Percentiles rank a stretch among this genome's conserved stretches.
phyloP scores from a whole-genome alignment of 2,329 filamentous ascomycete species.

The Aureobasidium leucospermi region DNA sequence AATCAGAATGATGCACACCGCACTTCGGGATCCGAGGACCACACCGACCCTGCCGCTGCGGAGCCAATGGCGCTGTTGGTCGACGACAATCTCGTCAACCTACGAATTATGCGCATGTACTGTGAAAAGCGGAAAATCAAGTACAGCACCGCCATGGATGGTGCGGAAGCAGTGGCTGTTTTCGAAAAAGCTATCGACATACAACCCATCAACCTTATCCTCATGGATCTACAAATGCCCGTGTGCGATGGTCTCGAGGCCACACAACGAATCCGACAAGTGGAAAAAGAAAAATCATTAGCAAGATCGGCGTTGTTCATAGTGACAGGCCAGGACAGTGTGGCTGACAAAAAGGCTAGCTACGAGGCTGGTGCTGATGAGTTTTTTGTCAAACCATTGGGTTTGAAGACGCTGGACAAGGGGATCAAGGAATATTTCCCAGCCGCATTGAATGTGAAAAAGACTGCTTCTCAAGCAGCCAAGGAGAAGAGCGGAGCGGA shows the following conservation, averaged over 20 bases:
- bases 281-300: conserved; percentile 28
- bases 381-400: conserved; percentile 33
- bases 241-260: conserved; percentile 37
- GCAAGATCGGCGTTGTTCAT: conserved; percentile 31
- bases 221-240: conserved; percentile 41
- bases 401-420: conserved; percentile 22
- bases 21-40: neutral
- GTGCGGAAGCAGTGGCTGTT: conserved; percentile 37
- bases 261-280: conserved; percentile 31
- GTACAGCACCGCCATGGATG: conserved; percentile 38
- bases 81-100: conserved; percentile 44
- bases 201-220: conserved; percentile 33
- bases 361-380: conserved; percentile 30
- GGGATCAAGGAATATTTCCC: conserved; percentile 16
- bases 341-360: conserved; percentile 28
- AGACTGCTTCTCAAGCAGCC: neutral
- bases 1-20: neutral
- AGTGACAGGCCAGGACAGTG: conserved; percentile 31
- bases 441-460: neutral
- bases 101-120: conserved; percentile 43
- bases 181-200: conserved; percentile 22
- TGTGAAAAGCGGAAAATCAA: conserved; percentile 38
- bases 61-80: conserved; percentile 34
- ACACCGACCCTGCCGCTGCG: neutral
- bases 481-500: neutral